Conservation (phyloP, 331 rosid genomes). For the Malus hybrid region DNA sequence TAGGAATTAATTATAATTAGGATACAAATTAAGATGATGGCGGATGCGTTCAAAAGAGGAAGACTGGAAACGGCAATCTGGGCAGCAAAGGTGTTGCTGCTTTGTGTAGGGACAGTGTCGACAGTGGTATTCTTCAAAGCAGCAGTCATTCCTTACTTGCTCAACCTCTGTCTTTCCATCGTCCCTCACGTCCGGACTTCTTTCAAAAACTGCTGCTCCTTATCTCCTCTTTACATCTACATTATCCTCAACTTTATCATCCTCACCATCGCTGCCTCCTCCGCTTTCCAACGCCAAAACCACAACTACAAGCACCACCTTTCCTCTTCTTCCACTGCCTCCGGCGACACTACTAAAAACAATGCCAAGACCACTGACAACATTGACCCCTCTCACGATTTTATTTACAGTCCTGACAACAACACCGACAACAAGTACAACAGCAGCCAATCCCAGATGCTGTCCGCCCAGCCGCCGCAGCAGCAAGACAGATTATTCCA, state of each 20-base stretch:
- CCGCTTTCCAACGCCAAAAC: constrained; percentile 28
- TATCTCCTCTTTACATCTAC: constrained; percentile 51
- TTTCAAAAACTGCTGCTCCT: constrained; percentile 33
- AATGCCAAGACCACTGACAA: background rate
- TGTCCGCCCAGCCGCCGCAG: background rate
- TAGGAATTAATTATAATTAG: background rate
- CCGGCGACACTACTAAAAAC: background rate
- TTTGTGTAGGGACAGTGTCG: constrained; percentile 47
- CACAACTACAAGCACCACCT: background rate
- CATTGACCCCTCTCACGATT: background rate
- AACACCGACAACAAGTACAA: background rate
- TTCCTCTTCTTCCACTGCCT: background rate
- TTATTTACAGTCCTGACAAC: background rate
- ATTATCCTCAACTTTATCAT: constrained; percentile 69
- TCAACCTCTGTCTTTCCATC: constrained; percentile 40
- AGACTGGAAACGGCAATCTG: constrained; percentile 47
- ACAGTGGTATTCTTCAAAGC: constrained; percentile 45
- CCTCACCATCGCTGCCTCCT: constrained; percentile 56
- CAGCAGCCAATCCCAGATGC: background rate
- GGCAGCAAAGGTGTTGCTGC: constrained; percentile 41
- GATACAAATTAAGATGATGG: constrained; percentile 3
- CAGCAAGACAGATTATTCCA: background rate
- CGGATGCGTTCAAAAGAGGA: constrained; percentile 23
- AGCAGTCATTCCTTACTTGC: constrained; percentile 45
- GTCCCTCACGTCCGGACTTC: constrained; percentile 53